Base-by-base conservation (phyloP, 2,329 filamentous ascomycete genomes). In the Paraconiothyrium brasiliense region DNA sequence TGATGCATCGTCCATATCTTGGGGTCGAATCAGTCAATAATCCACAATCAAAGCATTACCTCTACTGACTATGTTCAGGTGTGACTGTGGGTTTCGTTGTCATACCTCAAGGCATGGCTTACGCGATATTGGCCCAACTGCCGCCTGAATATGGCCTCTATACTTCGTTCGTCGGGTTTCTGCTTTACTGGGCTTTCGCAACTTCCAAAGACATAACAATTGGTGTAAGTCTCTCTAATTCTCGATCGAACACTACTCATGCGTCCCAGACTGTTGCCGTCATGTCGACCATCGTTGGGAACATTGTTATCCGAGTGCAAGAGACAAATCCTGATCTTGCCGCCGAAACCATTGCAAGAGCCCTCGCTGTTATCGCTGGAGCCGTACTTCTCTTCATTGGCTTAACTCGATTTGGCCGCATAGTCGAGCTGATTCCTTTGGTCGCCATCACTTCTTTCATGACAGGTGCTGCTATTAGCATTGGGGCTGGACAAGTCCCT, bases 121-220 rank as follows among this genome's bases (percentile, higher is more conserved):
- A 98, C 79, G 94, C 94, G 34, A 84, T 89, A 63, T 85, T 98
- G 30, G 94, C 94, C 48, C 86, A 90, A 63, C 84, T 98, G n/a
- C 85, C 87, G 0, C 87, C 90, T 6, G 85, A 98, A 75, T 98
- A 90, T 73, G 94, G 94, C 56, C 86, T 98, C 0, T 97, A 97
- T 80, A 95, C 94, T 0, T 97, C 94, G 0, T 98, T 99, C 76
- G 95, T 97, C 86, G 95, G 94, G 54, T 94, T 97, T 16, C 78
- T 97, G 65, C 85, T 97, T 63, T 99, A 99, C 80, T 98, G 94
- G 94, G 91, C 97, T 75, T 98, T 98, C 74, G 95, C 94, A 37
- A 99, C 95, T 0, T 97, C 94, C 14, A 99, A 98, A 77, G 94
- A 99, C 78, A 98, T 99, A 74, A 97, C 94, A 10, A 98, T 98